Percentiles rank a stretch among this genome's conserved stretches.
These are phyloP conservation scores for Annona squamosa DNA, from an alignment of 164 flowering plant species.

Conservation along the genomic window DNA sequence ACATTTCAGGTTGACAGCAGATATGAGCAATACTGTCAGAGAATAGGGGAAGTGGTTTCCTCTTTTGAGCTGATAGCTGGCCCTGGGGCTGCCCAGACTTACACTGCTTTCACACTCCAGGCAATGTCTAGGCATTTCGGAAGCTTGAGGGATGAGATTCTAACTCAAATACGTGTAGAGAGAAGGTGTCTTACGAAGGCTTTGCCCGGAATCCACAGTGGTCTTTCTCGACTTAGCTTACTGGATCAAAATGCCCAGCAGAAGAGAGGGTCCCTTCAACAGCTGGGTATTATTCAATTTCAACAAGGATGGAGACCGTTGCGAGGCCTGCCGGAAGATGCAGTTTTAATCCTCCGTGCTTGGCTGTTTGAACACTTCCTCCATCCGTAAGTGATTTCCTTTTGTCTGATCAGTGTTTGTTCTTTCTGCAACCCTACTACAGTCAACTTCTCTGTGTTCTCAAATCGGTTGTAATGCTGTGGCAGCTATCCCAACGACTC, in stretches of 20 bases:
- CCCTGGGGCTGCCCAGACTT: slow-evolving; percentile 56
- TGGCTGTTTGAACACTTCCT: slow-evolving; percentile 96
- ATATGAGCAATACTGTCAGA: slow-evolving; percentile 60
- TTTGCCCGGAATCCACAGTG: slow-evolving; percentile 35
- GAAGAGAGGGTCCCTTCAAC: slow-evolving; percentile 44
- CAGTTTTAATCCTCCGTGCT: slow-evolving; percentile 68
- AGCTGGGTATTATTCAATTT: slow-evolving; percentile 48
- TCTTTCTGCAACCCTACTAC: neutral
- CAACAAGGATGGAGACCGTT: slow-evolving; percentile 75
- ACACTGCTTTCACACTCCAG: slow-evolving; percentile 67
- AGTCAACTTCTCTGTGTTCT: neutral
- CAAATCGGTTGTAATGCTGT: neutral
- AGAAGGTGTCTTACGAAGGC: slow-evolving; percentile 34
- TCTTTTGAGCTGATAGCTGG: slow-evolving; percentile 75
- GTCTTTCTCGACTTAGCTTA: slow-evolving; percentile 51
- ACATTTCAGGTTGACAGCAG: slow-evolving; percentile 60
- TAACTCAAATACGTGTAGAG: slow-evolving; percentile 38
- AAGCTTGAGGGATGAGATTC: slow-evolving; percentile 58
- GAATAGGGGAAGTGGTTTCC: slow-evolving; percentile 59
- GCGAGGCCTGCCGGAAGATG: slow-evolving; percentile 83
- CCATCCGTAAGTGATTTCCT: slow-evolving; percentile 58
- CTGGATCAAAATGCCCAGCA: slow-evolving; percentile 44
- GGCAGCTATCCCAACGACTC: slow-evolving; percentile 79
- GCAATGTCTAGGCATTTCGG: slow-evolving; percentile 82
- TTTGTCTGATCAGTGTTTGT: neutral